These are phyloP conservation scores for Penicillium turbatum DNA, from an alignment of 495 filamentous ascomycete species.

Conservation along the genomic window DNA sequence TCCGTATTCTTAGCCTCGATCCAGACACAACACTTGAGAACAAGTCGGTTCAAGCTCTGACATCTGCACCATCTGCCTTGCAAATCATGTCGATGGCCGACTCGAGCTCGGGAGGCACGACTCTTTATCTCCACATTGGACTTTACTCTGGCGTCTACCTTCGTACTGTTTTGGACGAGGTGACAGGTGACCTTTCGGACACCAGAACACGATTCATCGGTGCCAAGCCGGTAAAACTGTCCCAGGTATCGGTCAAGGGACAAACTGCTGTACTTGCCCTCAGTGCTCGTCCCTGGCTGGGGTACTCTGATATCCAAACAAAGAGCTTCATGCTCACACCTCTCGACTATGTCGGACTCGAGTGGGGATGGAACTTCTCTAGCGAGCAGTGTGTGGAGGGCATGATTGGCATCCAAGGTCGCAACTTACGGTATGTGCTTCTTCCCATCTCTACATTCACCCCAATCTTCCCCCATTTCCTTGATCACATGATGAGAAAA, in stretches of 20 bases:
- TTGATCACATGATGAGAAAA: conserved; percentile 64
- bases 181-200: conserved; percentile 90
- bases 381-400: conserved; percentile 90
- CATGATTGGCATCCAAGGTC: conserved; percentile 91
- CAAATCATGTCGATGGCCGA: conserved; percentile 96
- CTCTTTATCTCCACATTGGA: conserved; percentile 90
- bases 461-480: not conserved
- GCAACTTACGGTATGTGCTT: conserved; percentile 74
- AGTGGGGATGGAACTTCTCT: conserved; percentile 94
- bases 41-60: conserved; percentile 89
- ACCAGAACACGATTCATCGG: conserved; percentile 92
- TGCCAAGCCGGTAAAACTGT: conserved; percentile 79
- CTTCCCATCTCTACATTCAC: conserved; percentile 7
- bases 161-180: conserved; percentile 86
- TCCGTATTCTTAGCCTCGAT: conserved; percentile 85
- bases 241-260: conserved; percentile 77
- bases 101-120: conserved; percentile 71
- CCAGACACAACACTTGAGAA: conserved; percentile 86
- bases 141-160: conserved; percentile 94
- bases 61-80: conserved; percentile 80
- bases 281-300: conserved; percentile 87
- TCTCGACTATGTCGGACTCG: conserved; percentile 78
- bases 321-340: conserved; percentile 89
- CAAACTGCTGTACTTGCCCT: conserved; percentile 85
- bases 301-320: conserved; percentile 79